Base-by-base conservation (phyloP, 2,329 filamentous ascomycete species). In the Ophiostoma populinum region DNA sequence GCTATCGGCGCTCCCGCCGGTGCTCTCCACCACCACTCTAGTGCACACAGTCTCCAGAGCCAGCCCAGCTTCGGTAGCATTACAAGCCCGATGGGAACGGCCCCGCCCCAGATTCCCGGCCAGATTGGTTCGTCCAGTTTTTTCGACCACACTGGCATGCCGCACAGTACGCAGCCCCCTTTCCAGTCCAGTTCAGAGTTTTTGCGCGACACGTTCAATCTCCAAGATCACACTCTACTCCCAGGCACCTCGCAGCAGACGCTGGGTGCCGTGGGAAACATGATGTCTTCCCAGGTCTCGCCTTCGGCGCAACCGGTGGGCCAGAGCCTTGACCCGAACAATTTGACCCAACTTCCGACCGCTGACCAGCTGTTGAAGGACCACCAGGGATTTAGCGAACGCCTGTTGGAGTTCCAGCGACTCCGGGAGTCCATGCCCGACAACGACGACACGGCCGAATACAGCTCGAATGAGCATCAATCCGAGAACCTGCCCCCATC, bases 51-150 rank as follows among this genome's bases (percentile, higher is more conserved):
- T 51, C 67, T 98, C 40, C 90, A 98, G 51, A 94, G 85, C 51
- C 90, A 98, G 55, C 87, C 87, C 16, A 95, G 87, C 57, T 94
- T 90, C 51, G 83, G 87, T 13, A 94, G 80, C 56, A 92, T 98
- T 45, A 75, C 82, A 3, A 92, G 85, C n/a, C 85, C 86, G 2
- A 71, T 78, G 39, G 74, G 72, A 9, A 73, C 63, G 47, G 57
- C 51, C 12, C 54, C 58, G 26, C 63, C 53, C 63, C 49, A 70
- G 50, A 56, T 64, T 5, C 59, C 69, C 8, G 69, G 66, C 2
- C 63, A 67, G 11, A 64, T 75, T 33, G 68, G 70, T n/a, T 62
- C 68, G 6, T 61, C 70, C 24, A 71, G 71, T 24, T 86, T 86
- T 52, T 82, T 83, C 46, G 83, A 92, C 46, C 54, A 56, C 7